Base-by-base conservation (phyloP, 768 basidiomycete species). In the Phaffia australis region DNA sequence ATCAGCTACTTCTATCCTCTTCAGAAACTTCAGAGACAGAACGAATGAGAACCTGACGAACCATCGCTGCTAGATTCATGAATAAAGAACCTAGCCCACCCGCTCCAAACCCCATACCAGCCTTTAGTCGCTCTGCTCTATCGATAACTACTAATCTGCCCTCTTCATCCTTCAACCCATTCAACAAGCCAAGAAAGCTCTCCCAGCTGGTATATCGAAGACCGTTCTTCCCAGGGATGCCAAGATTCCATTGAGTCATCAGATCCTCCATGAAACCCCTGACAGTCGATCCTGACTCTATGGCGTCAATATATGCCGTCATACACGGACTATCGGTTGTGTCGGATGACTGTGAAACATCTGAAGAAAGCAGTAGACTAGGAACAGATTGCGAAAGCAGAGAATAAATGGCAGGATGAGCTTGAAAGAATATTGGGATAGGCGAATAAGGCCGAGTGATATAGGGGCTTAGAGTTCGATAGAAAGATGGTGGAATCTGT, bases 71-170 rank as follows among this genome's bases (percentile, higher is more conserved):
- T 35, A 67, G 52, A 15, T 47, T 35, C 25, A 51, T 42, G 18
- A 67, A 48, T 29, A 60, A 55, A 18, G 60, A 49, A 3, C 52
- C 66, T 1, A 67, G 23, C n/a, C 66, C 66, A 14, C 66, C 66
- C 8, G 66, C 55, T 46, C 52, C 54, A 25, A 67, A 67, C 7
- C 60, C 63, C 25, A 64, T 18, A 1, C 23, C 21, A 16, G 54
- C 63, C 32, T 56, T 51, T 30, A 67, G 46, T n/a, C 27, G 23
- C 27, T 67, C 66, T 9, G 60, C 66, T 23, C 60, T 46, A 25
- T 67, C 60, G 1, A 67, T 42, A 61, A 67, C 56, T 11, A 67
- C 60, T 32, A 67, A 25, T 18, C 60, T 29, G 5, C 66, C 52
- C 21, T 46, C 25, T 30, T 16, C 52, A 47, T 18, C 55, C 21